These are phyloP conservation scores for Dendrocalamus sinicus DNA, from an alignment of 176 grass and related monocot genomes.

Conservation along the genomic window DNA sequence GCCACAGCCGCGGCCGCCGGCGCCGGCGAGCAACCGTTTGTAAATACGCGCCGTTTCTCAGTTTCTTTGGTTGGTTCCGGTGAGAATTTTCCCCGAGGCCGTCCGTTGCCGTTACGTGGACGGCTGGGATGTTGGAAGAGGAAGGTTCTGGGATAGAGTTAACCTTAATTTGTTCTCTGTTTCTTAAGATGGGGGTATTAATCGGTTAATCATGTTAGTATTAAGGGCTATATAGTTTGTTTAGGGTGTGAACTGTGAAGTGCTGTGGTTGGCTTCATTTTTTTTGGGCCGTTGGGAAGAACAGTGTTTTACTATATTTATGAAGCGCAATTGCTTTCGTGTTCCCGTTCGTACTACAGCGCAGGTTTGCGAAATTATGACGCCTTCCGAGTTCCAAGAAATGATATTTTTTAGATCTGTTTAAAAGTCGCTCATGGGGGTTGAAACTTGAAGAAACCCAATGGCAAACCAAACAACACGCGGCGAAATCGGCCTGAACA, in stretches of 20 bases:
- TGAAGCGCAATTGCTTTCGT: constrained; percentile 19
- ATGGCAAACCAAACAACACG: too few species aligned
- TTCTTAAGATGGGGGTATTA: constrained; percentile 8
- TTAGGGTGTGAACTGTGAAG: not conserved
- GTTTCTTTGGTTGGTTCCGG: constrained; percentile 16
- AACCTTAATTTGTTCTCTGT: constrained; percentile 27
- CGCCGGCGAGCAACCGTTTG: constrained; percentile 50
- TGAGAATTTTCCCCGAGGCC: constrained; percentile 46
- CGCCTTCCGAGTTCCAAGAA: not conserved
- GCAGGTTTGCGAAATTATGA: constrained; percentile 41
- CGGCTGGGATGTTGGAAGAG: constrained; percentile 39
- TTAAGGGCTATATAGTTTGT: not conserved
- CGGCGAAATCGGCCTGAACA: too few species aligned
- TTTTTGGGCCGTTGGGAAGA: not conserved
- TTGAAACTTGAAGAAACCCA: too few species aligned
- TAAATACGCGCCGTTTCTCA: constrained; percentile 35
- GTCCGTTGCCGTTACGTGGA: constrained; percentile 43
- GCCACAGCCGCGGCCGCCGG: constrained; percentile 46
- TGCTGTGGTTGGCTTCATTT: not conserved
- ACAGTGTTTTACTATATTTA: not conserved
- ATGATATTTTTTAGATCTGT: not conserved
- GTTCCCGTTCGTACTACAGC: not conserved
- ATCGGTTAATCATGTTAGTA: not conserved
- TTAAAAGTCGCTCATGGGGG: not conserved
- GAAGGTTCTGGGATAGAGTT: constrained; percentile 20